Conservation (phyloP, 2,329 filamentous ascomycete genomes). For the Colletotrichum salicis region DNA sequence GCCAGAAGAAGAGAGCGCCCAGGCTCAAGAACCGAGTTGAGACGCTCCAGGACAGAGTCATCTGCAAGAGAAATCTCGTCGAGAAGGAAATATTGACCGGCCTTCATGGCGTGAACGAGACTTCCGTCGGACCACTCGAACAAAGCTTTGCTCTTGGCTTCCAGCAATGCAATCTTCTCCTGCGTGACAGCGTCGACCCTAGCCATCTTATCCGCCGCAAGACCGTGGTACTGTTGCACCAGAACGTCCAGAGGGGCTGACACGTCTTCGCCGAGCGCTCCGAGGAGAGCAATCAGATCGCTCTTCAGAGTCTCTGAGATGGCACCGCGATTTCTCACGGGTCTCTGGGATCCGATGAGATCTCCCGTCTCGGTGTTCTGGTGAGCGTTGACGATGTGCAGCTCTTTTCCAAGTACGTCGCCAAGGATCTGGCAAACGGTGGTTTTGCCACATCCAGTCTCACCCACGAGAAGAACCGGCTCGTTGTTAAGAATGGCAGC, state of each 20-base stretch:
- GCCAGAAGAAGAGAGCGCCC: conserved; percentile 87
- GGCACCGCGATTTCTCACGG: conserved; percentile 83
- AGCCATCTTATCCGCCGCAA: conserved; percentile 56
- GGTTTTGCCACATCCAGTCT: conserved; percentile 98
- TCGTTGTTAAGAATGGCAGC: conserved; percentile 90
- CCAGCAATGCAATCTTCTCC: conserved; percentile 58
- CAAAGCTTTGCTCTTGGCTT: conserved; percentile 79
- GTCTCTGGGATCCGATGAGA: conserved; percentile 93
- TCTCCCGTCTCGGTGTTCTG: conserved; percentile 98
- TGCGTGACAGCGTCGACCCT: conserved; percentile 60
- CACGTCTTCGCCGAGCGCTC: conserved; percentile 50
- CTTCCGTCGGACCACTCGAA: conserved; percentile 98
- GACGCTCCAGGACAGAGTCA: conserved; percentile 92
- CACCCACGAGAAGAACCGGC: conserved; percentile 92
- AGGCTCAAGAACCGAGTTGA: conserved; percentile 96
- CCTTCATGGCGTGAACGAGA: conserved; percentile 92
- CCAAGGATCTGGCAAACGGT: conserved; percentile 94
- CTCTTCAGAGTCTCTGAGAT: conserved; percentile 73
- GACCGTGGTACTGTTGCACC: conserved; percentile 66
- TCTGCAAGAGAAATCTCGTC: conserved; percentile 98
- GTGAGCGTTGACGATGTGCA: conserved; percentile 96
- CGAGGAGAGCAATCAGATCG: conserved; percentile 66
- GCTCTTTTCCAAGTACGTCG: conserved; percentile 77
- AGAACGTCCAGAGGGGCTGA: conserved; percentile 63
- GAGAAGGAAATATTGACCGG: conserved; percentile 89